phyloP scores from a whole-genome alignment of 2,329 filamentous ascomycete genomes.

The Trichoderma sp. region DNA sequence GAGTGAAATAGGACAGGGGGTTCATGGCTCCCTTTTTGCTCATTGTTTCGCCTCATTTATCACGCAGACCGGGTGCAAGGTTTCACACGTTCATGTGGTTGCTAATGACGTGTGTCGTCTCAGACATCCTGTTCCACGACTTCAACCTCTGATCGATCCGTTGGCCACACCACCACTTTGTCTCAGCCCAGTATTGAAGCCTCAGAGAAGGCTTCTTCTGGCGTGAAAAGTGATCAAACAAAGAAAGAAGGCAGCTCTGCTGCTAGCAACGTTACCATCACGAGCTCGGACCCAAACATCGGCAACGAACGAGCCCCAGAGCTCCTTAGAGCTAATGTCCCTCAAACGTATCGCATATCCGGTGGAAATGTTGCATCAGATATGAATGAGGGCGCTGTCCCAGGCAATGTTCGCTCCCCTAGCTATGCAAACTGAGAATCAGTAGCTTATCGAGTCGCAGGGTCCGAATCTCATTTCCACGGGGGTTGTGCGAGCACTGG shows the following conservation, averaged over 20 bases:
- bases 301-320: background rate
- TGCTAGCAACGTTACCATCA: background rate
- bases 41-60: background rate
- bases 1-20: background rate
- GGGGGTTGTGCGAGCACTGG: background rate
- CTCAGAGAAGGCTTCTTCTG: background rate
- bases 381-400: background rate
- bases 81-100: conserved; percentile 11
- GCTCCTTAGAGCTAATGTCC: background rate
- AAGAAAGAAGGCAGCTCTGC: too few relatives aligned
- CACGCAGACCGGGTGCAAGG: background rate
- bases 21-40: background rate
- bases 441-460: background rate
- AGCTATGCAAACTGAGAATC: background rate
- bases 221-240: background rate
- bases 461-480: background rate
- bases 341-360: background rate
- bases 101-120: background rate
- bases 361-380: background rate
- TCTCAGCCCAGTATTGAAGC: background rate
- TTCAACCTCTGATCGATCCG: background rate
- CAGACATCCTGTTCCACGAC: background rate
- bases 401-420: background rate
- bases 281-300: background rate
- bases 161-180: background rate